phyloP scores from a whole-genome alignment of 768 basidiomycete species.

The Lentinula raphanica region DNA sequence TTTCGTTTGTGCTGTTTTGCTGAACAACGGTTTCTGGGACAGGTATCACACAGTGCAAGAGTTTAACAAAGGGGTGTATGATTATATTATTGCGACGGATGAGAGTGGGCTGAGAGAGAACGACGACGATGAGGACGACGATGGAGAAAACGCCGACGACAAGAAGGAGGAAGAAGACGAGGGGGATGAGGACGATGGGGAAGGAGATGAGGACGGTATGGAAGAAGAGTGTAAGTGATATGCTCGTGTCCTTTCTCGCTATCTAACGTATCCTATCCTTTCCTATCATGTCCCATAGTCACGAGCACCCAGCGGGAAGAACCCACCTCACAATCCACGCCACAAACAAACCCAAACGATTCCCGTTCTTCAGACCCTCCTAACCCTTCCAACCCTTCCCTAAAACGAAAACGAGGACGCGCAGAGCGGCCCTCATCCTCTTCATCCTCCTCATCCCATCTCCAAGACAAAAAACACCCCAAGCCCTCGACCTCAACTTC shows the following conservation, averaged over 20 bases:
- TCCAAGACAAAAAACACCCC: constrained; percentile 16
- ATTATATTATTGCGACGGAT: constrained; percentile 98
- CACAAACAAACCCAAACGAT: constrained; percentile 54
- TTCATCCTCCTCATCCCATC: not conserved
- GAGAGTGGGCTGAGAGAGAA: constrained; percentile 48
- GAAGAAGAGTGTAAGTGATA: constrained; percentile 31
- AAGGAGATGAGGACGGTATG: constrained; percentile 32
- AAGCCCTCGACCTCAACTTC: too few species aligned
- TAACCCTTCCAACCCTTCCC: constrained; percentile 35
- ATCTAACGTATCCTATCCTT: too few species aligned
- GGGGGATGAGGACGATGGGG: constrained; percentile 42
- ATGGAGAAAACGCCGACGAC: too few species aligned
- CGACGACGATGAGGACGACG: constrained; percentile 81
- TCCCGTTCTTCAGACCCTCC: constrained; percentile 12
- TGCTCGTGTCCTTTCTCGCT: too few species aligned
- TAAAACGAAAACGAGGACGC: not conserved
- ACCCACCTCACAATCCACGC: constrained; percentile 16
- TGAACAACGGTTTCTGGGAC: not conserved
- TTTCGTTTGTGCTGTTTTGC: too few species aligned
- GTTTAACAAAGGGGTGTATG: constrained; percentile 97
- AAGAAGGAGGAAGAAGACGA: constrained; percentile 37
- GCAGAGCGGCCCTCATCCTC: not conserved
- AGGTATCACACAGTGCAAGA: constrained; percentile 97
- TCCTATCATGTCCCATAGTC: constrained; percentile 31
- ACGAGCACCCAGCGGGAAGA: constrained; percentile 48